These are phyloP conservation scores for Geosmithia flava DNA, from an alignment of 2,329 filamentous ascomycete genomes.

Conservation along the genomic window DNA sequence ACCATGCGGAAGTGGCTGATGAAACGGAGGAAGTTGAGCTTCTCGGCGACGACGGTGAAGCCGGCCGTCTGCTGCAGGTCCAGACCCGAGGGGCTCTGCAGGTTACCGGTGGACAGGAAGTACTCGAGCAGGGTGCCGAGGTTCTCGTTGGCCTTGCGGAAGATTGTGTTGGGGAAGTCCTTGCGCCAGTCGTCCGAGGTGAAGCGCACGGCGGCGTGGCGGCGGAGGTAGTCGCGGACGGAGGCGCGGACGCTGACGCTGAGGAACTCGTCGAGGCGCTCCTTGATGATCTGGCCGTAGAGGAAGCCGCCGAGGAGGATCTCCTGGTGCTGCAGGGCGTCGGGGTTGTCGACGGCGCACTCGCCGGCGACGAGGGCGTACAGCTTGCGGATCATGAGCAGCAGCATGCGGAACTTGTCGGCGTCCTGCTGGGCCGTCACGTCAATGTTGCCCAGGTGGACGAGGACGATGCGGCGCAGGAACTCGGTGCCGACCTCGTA, in stretches of 20 bases:
- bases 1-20: conserved; percentile 99
- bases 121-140: conserved; percentile 82
- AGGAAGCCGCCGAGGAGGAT: conserved; percentile 86
- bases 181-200: conserved; percentile 64
- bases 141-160: conserved; percentile 76
- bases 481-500: conserved; percentile 89
- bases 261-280: conserved; percentile 83
- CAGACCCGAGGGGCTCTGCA: conserved; percentile 80
- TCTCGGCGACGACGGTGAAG: conserved; percentile 93
- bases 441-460: conserved; percentile 77
- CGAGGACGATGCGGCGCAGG: conserved; percentile 75
- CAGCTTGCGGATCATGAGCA: conserved; percentile 94
- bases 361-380: conserved; percentile 89
- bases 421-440: conserved; percentile 74
- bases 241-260: conserved; percentile 35
- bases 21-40: conserved; percentile 97
- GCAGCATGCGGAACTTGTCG: conserved; percentile 86
- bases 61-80: conserved; percentile 92
- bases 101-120: conserved; percentile 90
- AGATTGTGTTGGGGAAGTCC: conserved; percentile 68
- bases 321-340: conserved; percentile 94
- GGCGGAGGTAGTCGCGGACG: conserved; percentile 44
- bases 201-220: conserved; percentile 55
- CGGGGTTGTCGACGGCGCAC: conserved; percentile 87
- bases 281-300: conserved; percentile 92